phyloP scores from a whole-genome alignment of 2,329 filamentous ascomycete species.

The Penicillium griseofulvum region DNA sequence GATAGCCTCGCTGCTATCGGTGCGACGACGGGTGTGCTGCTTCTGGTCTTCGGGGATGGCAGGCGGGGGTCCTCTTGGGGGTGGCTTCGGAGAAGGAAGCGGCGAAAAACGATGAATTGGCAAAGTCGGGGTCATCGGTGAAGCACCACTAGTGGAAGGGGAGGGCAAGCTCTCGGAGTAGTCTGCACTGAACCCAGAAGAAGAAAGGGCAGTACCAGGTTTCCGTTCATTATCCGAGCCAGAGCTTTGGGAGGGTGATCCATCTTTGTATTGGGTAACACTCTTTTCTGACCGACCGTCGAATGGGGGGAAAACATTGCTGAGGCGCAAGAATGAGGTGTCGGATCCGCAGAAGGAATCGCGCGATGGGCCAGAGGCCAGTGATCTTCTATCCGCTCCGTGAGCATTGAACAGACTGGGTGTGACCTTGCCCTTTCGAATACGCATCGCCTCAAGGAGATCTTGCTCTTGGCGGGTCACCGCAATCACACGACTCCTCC shows the following conservation, averaged over 20 bases:
- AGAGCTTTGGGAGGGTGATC: slow-evolving; percentile 28
- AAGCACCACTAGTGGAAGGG: slow-evolving; percentile 36
- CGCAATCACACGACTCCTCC: slow-evolving; percentile 50
- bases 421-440: slow-evolving; percentile 48
- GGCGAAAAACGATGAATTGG: slow-evolving; percentile 41
- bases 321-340: slow-evolving; percentile 42
- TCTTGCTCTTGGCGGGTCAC: slow-evolving; percentile 55
- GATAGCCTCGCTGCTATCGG: slow-evolving; percentile 48
- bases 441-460: slow-evolving; percentile 51
- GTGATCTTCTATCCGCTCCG: slow-evolving; percentile 30
- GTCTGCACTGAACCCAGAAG: slow-evolving; percentile 34
- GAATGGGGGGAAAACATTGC: slow-evolving; percentile 31
- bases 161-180: slow-evolving; percentile 42
- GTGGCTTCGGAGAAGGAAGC: slow-evolving; percentile 33
- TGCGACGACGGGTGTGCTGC: slow-evolving; percentile 41
- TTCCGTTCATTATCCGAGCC: slow-evolving; percentile 38
- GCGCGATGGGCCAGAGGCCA: slow-evolving; percentile 31
- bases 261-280: slow-evolving; percentile 29
- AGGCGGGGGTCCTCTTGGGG: slow-evolving; percentile 32
- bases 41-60: slow-evolving; percentile 33
- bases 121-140: slow-evolving; percentile 41
- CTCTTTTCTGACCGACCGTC: slow-evolving; percentile 26
- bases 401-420: slow-evolving; percentile 37
- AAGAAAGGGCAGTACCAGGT: slow-evolving; percentile 30
- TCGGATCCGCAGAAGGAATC: slow-evolving; percentile 38